Evolutionary conservation across 495 filamentous ascomycete genomes (phyloP).

Genomic region (Terfezia claveryi): DNA sequence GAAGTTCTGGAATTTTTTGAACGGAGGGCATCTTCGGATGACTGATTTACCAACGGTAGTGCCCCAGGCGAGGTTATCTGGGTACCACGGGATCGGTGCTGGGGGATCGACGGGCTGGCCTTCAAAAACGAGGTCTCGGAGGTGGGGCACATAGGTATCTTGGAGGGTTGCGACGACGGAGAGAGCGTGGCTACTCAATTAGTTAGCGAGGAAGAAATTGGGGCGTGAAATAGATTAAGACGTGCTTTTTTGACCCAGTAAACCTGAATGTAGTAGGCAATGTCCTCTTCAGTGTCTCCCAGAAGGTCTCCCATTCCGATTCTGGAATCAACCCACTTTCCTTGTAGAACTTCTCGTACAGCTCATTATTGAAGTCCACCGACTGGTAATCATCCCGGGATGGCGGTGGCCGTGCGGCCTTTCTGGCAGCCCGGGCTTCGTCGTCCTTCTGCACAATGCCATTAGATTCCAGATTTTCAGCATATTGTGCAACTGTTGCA

Average conservation of each 20-base stretch:
- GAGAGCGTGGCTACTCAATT: constrained; percentile 45
- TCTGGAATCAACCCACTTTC: constrained; percentile 45
- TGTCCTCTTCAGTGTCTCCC: constrained; percentile 54
- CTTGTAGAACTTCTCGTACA: constrained; percentile 69
- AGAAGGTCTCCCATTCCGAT: constrained; percentile 56
- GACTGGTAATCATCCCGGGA: constrained; percentile 27
- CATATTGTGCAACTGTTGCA: no score
- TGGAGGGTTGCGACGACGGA: constrained; percentile 65
- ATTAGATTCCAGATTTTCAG: no score
- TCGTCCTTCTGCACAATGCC: no score
- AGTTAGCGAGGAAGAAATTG: constrained; percentile 1
- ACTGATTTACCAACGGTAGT: constrained; percentile 95
- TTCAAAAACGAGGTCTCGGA: constrained; percentile 59
- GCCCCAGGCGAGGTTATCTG: constrained; percentile 77
- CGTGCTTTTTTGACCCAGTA: constrained; percentile 67
- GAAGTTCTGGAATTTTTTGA: constrained; percentile 89
- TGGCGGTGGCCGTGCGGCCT: no score
- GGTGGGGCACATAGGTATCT: constrained; percentile 73
- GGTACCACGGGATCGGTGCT: constrained; percentile 65
- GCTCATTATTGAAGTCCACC: constrained; percentile 47
- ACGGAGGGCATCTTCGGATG: constrained; percentile 72
- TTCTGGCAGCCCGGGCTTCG: no score
- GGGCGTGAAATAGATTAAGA: background rate
- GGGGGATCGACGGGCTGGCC: constrained; percentile 63
- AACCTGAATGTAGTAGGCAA: constrained; percentile 93